Base-by-base conservation (phyloP, 441 rosid genomes). In the Eutrema salsugineum region DNA sequence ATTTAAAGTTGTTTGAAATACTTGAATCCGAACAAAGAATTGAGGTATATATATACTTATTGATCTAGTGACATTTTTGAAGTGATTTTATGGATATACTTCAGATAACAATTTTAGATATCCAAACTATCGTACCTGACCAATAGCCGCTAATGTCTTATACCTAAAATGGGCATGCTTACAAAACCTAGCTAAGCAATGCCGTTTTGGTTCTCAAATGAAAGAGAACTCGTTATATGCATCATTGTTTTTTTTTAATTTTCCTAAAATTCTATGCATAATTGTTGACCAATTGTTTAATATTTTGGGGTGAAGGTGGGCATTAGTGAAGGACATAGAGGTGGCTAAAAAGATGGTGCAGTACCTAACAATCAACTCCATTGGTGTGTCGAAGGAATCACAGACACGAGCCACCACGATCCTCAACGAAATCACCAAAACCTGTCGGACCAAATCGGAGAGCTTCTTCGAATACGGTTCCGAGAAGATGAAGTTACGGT, bases 381-480 rank as follows among this genome's bases (percentile, higher is more conserved):
- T 92, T 8, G 97, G 96, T 7, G 97, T 92, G 12, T 87, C 93
- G 0, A 91, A 80, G 68, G 97, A 94, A 40, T 82, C 97, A 51
- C 97, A 94, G 70, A 79, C 84, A 27, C 90, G 97, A 56, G 88
- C 99, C 12, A 84, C 94, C 0, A 86, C 65, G 78, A 82, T 94
- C 66, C 77, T 94, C 8, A 85, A 79, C 40, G 83, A 72, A 10
- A 28, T 87, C 7, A 49, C 73, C 8, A 81, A 85, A 12, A 76
- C 55, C 16, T 84, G 85, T 72, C 30, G 66, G 30, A 46, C 59
- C 28, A 71, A 66, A 54, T 55, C 82, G 0, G 81, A 83, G 8
- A 87, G 83, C 62, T 89, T 94, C 84, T 91, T 91, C 8, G 79
- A 78, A 65, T 78, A 76, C 24, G 81, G 86, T 4, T 67, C 55